phyloP scores from a whole-genome alignment of 495 filamentous ascomycete species.

The Bacidia gigantensis region DNA sequence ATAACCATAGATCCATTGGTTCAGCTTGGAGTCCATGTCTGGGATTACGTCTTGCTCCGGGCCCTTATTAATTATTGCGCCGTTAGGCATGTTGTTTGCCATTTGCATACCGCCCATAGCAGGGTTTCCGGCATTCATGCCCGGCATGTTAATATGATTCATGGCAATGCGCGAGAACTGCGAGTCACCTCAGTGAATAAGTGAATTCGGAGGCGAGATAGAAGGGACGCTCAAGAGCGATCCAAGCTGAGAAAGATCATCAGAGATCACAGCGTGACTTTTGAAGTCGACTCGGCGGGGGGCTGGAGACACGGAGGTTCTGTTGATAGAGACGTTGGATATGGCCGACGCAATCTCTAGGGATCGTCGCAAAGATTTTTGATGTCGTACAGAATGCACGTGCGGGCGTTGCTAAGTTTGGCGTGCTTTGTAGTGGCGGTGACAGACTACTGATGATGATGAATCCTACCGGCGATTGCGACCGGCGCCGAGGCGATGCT shows the following conservation, averaged over 20 bases:
- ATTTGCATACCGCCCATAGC: constrained; percentile 53
- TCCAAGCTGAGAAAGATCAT: neutral
- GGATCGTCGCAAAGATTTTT: neutral
- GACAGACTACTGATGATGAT: neutral
- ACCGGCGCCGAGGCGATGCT: constrained; percentile 3
- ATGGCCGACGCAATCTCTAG: neutral
- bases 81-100: constrained; percentile 52
- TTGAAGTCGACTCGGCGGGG: neutral
- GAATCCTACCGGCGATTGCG: constrained; percentile 4
- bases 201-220: neutral
- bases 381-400: neutral
- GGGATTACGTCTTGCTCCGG: constrained; percentile 26
- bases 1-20: constrained; percentile 97
- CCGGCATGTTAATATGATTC: constrained; percentile 60
- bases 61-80: constrained; percentile 33
- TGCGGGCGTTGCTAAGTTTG: neutral
- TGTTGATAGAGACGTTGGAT: neutral
- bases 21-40: constrained; percentile 44
- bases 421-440: neutral
- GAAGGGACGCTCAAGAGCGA: neutral
- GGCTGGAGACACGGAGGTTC: neutral
- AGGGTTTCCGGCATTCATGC: constrained; percentile 52
- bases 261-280: neutral
- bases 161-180: constrained; percentile 27
- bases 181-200: neutral